Conservation (phyloP, 192 early-diverging fungal genomes). For the Thamnidium elegans region DNA sequence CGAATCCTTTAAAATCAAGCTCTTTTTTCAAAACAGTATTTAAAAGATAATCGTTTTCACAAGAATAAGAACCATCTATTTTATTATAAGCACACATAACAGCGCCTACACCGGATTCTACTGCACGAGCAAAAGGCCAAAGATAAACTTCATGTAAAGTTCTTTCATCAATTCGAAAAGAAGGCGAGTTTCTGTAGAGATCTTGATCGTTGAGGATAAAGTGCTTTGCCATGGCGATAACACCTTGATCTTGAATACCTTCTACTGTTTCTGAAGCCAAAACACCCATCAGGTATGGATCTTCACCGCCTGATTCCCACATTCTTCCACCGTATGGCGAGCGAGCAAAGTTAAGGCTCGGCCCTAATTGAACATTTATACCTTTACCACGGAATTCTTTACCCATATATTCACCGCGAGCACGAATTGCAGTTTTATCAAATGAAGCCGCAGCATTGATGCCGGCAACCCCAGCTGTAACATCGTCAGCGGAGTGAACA, state of each 20-base stretch:
- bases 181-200: slow-evolving; percentile 11
- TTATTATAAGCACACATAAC: slow-evolving; percentile 66
- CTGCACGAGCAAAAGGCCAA: slow-evolving; percentile 49
- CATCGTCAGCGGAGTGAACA: slow-evolving; percentile 37
- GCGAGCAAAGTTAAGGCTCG: slow-evolving; percentile 25
- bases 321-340: slow-evolving; percentile 18
- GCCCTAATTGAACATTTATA: slow-evolving; percentile 52
- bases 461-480: slow-evolving; percentile 46
- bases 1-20: slow-evolving; percentile 59
- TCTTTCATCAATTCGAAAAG: slow-evolving; percentile 49
- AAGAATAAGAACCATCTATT: slow-evolving; percentile 53
- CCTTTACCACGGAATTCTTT: slow-evolving; percentile 58
- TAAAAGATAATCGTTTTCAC: slow-evolving; percentile 48
- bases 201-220: slow-evolving; percentile 33
- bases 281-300: slow-evolving; percentile 28
- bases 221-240: slow-evolving; percentile 24
- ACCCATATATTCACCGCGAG: slow-evolving; percentile 48
- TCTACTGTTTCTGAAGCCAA: slow-evolving; percentile 10
- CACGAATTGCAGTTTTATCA: slow-evolving; percentile 45
- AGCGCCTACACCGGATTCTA: slow-evolving; percentile 56
- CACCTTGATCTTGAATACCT: slow-evolving; percentile 23
- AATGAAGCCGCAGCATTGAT: slow-evolving; percentile 61
- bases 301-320: slow-evolving; percentile 35
- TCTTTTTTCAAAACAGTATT: slow-evolving; percentile 50
- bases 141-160: slow-evolving; percentile 59